Evolutionary conservation across 805 yeast genomes (phyloP), one percentile per base, ranked within the genome.

Genomic region (Hanseniaspora hatyaiensis): DNA sequence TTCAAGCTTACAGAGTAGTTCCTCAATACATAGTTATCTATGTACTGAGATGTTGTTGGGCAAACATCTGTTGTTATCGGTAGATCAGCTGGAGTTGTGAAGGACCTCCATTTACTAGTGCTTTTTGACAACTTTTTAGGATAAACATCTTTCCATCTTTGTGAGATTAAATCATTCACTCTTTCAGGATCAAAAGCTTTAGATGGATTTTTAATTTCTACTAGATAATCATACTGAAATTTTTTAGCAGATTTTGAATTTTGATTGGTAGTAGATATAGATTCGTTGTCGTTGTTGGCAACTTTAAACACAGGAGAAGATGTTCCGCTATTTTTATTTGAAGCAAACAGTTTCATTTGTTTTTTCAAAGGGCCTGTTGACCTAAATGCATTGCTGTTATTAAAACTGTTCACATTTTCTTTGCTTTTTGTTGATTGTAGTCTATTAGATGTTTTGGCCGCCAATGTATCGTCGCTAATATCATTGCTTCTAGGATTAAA

Each of bases 81-180:
- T 22, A 92, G 67, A 6, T 94, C 81, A 0, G 97, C 96, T 0
- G 99, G 99, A 0, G 96, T 77, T 12, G 87, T 80, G 46, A 94
- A 70, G 0, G 97, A 88, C 46, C 85, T 75, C 99, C 99, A 92
- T 58, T 88, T 88, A 43, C 88, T 80, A 13, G 79, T 67, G 55
- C 75, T 74, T 47, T 83, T 68, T 46, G 73, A 76, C 13, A 80
- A 77, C 36, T 75, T 73, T 12, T 73, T 72, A 0, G 97, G 95
- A 55, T 85, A 85, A 1, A 87, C 94, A 62, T 82, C 86, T 49
- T 79, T 79, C 98, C 98, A 92, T 50, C 94, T 73, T 5, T 94
- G 89, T 38, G 76, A 78, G n/a, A 77, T 71, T 8, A 78, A 65
- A 49, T 75, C 71, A 9, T 73, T 71, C 13, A 80, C 65, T 8